Evolutionary conservation across 169 alveolate species (phyloP).

Genomic region (Miamiensis avidus): DNA sequence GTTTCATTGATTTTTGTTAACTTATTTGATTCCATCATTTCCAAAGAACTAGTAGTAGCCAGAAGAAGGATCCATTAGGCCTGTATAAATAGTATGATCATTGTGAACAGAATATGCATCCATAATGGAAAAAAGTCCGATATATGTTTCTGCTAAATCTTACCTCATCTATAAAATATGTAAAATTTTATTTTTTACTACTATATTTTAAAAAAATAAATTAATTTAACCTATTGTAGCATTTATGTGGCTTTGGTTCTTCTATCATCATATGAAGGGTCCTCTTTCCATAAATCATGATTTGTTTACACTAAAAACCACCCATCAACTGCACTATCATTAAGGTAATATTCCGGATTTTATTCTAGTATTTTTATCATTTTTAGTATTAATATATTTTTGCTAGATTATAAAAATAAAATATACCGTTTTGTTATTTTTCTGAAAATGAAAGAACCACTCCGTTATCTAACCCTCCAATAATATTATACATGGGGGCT

Average conservation of each 20-base stretch:
- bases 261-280: constrained; percentile 20
- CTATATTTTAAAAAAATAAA: no score
- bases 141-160: neutral
- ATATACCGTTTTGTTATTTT: no score
- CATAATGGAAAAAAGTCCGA: constrained; percentile 24
- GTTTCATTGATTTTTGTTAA: no score
- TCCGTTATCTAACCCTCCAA: constrained; percentile 11
- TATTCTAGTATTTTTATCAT: neutral
- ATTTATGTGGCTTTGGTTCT: constrained; percentile 18
- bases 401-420: no score
- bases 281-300: constrained; percentile 25
- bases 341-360: neutral
- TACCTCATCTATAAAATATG: neutral
- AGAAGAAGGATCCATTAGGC: constrained; percentile 2
- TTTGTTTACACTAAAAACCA: constrained; percentile 25
- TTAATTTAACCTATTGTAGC: neutral
- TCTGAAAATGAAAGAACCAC: constrained; percentile 8
- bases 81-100: constrained; percentile 34
- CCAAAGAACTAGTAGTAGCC: constrained; percentile 16
- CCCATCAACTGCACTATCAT: neutral
- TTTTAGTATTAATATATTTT: no score
- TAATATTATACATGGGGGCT: constrained; percentile 14
- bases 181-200: no score
- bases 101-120: constrained; percentile 27
- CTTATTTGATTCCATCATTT: constrained; percentile 22